Conservation (phyloP, 148 eudicot species). For the Fagopyrum tataricum region DNA sequence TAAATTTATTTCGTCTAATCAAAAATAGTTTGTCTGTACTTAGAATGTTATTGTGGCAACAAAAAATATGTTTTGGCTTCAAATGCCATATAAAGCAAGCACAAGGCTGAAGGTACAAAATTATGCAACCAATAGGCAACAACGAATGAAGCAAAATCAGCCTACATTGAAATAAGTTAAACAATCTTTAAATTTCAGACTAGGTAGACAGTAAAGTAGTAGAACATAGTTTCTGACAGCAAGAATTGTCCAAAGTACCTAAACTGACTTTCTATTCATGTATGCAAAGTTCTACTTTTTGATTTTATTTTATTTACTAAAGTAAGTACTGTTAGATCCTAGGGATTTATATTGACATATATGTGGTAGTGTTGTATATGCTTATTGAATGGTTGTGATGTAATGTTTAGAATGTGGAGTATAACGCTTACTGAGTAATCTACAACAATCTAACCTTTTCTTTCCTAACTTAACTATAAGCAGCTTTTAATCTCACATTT, state of each 20-base stretch:
- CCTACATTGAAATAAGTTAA: not conserved
- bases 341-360: not conserved
- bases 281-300: not conserved
- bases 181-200: not conserved
- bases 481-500: too few relatives aligned
- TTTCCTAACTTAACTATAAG: too few relatives aligned
- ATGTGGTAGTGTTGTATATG: too few relatives aligned
- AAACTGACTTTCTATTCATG: too few relatives aligned
- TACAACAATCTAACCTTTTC: too few relatives aligned
- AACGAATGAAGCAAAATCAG: not conserved
- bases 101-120: not conserved
- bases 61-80: not conserved
- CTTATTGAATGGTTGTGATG: too few relatives aligned
- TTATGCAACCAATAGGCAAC: not conserved
- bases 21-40: too few relatives aligned
- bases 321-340: not conserved
- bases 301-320: not conserved
- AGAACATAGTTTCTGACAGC: not conserved
- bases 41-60: not conserved
- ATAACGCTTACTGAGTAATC: too few relatives aligned
- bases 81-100: not conserved
- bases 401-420: too few relatives aligned
- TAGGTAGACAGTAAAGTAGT: not conserved
- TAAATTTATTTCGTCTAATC: not conserved
- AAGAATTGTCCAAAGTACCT: not conserved